A percentile compares a stretch with the other conserved stretches of the same genome.
These are phyloP conservation scores for Elaeis oleifera DNA, from an alignment of 202 grass and related monocot species.

Conservation along the genomic window DNA sequence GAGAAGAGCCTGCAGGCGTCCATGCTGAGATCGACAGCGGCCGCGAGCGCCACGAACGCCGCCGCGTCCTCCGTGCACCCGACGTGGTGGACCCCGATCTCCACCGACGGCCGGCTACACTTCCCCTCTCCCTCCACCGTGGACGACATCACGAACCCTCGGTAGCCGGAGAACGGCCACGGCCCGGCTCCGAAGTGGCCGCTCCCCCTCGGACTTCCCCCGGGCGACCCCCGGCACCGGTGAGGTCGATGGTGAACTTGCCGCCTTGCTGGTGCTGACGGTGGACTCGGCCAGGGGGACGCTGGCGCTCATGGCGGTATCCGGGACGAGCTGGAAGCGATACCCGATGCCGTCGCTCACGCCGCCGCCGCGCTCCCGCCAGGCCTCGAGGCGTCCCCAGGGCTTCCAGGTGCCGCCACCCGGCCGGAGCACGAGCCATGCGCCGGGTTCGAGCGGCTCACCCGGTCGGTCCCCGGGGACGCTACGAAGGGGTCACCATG, in stretches of 20 bases:
- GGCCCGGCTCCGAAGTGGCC: constrained; percentile 51
- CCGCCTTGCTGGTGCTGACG: constrained; percentile 53
- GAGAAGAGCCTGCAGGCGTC: constrained; percentile 92
- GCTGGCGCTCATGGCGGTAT: constrained; percentile 35
- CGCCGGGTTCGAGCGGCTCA: constrained; percentile 89
- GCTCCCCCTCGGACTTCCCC: constrained; percentile 78
- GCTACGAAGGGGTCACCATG: constrained; percentile 91
- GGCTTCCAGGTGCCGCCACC: constrained; percentile 82
- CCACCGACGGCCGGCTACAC: constrained; percentile 52
- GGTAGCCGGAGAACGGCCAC: constrained; percentile 64
- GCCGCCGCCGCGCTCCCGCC: constrained; percentile 74
- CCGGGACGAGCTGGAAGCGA: constrained; percentile 61
- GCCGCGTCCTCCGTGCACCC: constrained; percentile 81
- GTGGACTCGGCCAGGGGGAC: constrained; percentile 53
- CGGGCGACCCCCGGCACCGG: constrained; percentile 44
- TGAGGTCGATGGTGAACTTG: constrained; percentile 86
- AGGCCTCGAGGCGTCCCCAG: constrained; percentile 84
- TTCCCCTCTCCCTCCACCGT: constrained; percentile 57
- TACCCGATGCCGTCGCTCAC: constrained; percentile 67
- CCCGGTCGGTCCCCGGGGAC: constrained; percentile 66
- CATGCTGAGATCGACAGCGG: constrained; percentile 92
- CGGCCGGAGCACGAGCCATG: constrained; percentile 84
- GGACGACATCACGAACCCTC: constrained; percentile 82
- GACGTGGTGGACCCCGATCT: constrained; percentile 67
- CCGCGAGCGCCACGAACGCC: constrained; percentile 76